Base-by-base conservation (phyloP, 177 flowering plant genomes). In the Vitis hybrid region DNA sequence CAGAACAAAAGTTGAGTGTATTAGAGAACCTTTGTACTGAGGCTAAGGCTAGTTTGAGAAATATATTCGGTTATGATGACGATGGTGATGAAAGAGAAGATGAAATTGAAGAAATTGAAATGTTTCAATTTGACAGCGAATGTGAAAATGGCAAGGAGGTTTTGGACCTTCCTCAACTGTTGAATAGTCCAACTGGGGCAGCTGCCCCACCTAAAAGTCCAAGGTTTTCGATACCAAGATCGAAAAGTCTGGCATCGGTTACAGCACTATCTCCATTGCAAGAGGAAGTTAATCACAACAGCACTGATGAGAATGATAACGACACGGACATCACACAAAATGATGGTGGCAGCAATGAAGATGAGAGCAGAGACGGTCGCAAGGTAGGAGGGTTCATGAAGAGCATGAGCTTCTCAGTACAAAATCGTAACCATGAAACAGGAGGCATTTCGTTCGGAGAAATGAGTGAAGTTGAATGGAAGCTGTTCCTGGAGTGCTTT, bases 381-480 rank as follows among this genome's bases (percentile, higher is more conserved):
- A 78, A 65, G 40, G 66, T 11, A 11, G 68, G 76, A 32, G 72
- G 70, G 2, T 32, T 87, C 9, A 64, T 65, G 19, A 89, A 70
- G 73, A 86, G 92, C 73, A 7, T 72, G 71, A 90, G 89, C 68
- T 85, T 76, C 67, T 67, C 86, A 10, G 81, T 58, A 1, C 73
- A 76, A 56, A 82, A 74, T 7, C 70, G 58, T 21, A 74, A 65
- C 24, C 40, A 62, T 65, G 86, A 89, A 48, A 35, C 30, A 19
- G 82, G 46, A 57, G 83, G 81, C 0, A 71, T 91, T 30, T 74
- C 83, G 9, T 83, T 92, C 40, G 88, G 74, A n/a, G 83, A 82
- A 10, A 78, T 92, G 89, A 78, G 75, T 49, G 84, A 81, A 66
- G 81, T 70, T 16, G 90, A 87, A 62, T 92, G 93, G 91, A 73